Evolutionary conservation across 805 yeast genomes (phyloP).

Genomic region (Candida silvicultrix): DNA sequence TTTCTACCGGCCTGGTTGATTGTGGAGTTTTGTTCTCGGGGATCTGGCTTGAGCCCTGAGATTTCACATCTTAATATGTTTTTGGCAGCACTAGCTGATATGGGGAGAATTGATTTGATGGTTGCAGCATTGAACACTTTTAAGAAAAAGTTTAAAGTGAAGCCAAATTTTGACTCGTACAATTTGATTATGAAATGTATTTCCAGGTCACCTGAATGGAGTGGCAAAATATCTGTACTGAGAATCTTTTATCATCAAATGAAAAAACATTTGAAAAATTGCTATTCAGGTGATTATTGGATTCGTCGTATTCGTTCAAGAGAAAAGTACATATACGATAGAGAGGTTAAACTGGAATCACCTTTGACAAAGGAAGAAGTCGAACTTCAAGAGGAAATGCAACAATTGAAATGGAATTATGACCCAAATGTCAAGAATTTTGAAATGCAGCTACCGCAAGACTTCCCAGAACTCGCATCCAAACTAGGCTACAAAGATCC

Average conservation of each 20-base stretch:
- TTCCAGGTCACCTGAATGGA: conserved; percentile 27
- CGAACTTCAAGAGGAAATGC: conserved; percentile 1
- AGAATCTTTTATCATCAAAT: conserved; percentile 21
- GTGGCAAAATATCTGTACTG: conserved; percentile 16
- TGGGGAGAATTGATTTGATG: conserved; percentile 30
- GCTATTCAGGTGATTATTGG: conserved; percentile 21
- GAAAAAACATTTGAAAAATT: conserved; percentile 11
- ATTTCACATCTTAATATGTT: conserved; percentile 22
- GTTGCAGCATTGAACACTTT: conserved; percentile 28
- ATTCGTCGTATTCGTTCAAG: conserved; percentile 15
- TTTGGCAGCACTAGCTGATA: conserved; percentile 23
- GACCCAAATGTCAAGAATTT: neutral
- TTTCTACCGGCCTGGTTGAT: conserved; percentile 25
- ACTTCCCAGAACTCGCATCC: conserved; percentile 3
- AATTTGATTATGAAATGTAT: conserved; percentile 28
- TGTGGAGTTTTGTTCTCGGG: conserved; percentile 6
- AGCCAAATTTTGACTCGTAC: conserved; percentile 27
- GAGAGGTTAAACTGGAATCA: conserved; percentile 12
- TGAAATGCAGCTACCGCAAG: neutral
- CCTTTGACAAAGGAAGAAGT: conserved; percentile 13
- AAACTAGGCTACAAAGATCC: conserved; percentile 13
- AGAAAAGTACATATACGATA: conserved; percentile 12
- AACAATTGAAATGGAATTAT: neutral
- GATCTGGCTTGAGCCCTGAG: neutral
- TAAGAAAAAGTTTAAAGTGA: conserved; percentile 16